These are phyloP conservation scores for Eimeria nieschulzi DNA, from an alignment of 169 alveolate species.

Conservation along the genomic window DNA sequence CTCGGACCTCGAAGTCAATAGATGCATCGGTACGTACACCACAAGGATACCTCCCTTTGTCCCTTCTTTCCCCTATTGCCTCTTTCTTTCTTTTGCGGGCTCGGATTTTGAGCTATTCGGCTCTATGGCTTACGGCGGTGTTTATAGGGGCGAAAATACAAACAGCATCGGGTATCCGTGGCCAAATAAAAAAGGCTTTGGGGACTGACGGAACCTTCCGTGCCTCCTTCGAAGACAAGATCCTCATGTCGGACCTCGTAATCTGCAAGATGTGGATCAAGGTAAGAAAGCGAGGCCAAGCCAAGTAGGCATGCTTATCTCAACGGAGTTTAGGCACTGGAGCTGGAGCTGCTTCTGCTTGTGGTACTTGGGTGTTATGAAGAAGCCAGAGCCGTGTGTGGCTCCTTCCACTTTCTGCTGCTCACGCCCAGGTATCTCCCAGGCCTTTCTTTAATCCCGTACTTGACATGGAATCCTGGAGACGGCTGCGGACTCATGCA, in stretches of 20 bases:
- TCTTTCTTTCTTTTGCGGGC: not conserved
- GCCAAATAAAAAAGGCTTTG: constrained; percentile 96
- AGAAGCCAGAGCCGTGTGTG: not conserved
- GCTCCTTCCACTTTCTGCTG: not conserved
- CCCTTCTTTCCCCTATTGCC: not conserved
- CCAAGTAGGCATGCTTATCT: constrained; percentile 36
- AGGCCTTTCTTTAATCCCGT: constrained; percentile 82
- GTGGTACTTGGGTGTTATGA: not conserved
- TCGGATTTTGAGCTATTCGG: not conserved
- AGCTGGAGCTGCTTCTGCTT: not conserved
- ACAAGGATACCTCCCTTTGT: not conserved
- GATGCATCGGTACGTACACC: constrained; percentile 88
- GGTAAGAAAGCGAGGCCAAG: constrained; percentile 73
- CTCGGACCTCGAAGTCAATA: constrained; percentile 97
- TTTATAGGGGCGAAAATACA: constrained; percentile 92
- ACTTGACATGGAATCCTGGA: constrained; percentile 82
- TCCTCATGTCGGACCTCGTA: constrained; percentile 96
- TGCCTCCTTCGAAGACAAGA: constrained; percentile 99
- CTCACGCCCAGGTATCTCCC: constrained; percentile 64
- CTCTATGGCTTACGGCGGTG: not conserved
- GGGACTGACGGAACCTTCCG: constrained; percentile 96
- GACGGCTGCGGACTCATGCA: constrained; percentile 80
- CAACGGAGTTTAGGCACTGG: not conserved
- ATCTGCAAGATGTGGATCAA: constrained; percentile 95
- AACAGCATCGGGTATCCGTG: constrained; percentile 99